These are phyloP conservation scores for Populus ilicifolia DNA, from an alignment of 345 rosid genomes.

Conservation along the genomic window DNA sequence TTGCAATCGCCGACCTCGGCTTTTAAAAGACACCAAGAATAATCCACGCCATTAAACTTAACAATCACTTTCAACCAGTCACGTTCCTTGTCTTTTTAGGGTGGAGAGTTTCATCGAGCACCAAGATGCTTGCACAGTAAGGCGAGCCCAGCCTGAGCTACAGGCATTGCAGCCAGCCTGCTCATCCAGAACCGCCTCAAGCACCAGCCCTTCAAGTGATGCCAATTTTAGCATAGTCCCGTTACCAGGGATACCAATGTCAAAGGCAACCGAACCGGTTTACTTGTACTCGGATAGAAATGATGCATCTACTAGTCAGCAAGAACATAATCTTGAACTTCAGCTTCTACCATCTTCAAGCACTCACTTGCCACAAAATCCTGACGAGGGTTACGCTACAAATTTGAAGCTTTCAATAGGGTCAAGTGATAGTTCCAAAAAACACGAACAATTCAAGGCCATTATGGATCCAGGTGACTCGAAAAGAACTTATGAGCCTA, in stretches of 20 bases:
- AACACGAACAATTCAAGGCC: not conserved
- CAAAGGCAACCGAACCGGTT: conserved; percentile 17
- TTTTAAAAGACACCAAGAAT: conserved; percentile 13
- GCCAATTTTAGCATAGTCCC: conserved; percentile 49
- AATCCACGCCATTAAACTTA: conserved; percentile 8
- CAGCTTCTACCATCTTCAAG: conserved; percentile 57
- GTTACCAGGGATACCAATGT: conserved; percentile 23
- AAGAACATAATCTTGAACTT: conserved; percentile 58
- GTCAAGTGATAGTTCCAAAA: conserved; percentile 18
- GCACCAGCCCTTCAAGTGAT: conserved; percentile 70
- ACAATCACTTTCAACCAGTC: conserved; percentile 15
- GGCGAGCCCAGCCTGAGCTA: conserved; percentile 46
- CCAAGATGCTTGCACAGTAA: conserved; percentile 66
- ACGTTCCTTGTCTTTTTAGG: conserved; percentile 30
- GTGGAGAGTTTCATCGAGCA: conserved; percentile 89
- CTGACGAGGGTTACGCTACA: conserved; percentile 32
- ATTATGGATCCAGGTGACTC: conserved; percentile 13
- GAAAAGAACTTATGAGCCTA: conserved; percentile 14
- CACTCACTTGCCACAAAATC: conserved; percentile 22
- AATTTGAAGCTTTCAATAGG: conserved; percentile 70
- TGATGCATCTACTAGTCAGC: conserved; percentile 19
- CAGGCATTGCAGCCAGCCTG: conserved; percentile 44
- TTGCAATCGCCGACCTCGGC: conserved; percentile 9
- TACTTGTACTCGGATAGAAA: conserved; percentile 21
- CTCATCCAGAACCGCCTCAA: conserved; percentile 69